phyloP scores from a whole-genome alignment of 129 eudicot species.

The Dittrichia graveolens region DNA sequence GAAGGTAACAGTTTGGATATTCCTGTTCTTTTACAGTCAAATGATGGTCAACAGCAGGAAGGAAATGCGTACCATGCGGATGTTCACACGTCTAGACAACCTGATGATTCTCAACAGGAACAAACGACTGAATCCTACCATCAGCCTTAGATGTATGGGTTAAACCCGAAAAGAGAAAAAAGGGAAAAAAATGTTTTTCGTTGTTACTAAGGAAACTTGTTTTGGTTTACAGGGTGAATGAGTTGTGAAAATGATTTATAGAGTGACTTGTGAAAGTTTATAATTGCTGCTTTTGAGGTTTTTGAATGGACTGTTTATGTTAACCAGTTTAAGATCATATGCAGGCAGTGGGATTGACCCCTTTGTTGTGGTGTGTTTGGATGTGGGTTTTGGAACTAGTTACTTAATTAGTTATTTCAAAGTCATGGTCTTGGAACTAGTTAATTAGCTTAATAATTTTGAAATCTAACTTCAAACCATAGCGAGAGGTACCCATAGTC shows the following conservation, averaged over 20 bases:
- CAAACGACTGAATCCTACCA: conserved; percentile 51
- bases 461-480: too few species aligned
- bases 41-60: conserved; percentile 39
- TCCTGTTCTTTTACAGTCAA: conserved; percentile 65
- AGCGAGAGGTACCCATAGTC: too few species aligned
- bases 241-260: conserved; percentile 30
- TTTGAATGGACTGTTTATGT: conserved; percentile 21
- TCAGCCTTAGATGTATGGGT: conserved; percentile 46
- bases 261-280: conserved; percentile 35
- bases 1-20: conserved; percentile 72
- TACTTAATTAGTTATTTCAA: too few species aligned
- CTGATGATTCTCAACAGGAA: conserved; percentile 49
- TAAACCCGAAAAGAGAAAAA: neutral
- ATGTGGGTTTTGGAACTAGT: conserved; percentile 6
- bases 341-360: neutral
- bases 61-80: conserved; percentile 40
- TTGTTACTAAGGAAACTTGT: conserved; percentile 13
- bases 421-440: conserved; percentile 4
- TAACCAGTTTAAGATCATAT: neutral
- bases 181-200: neutral
- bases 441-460: neutral
- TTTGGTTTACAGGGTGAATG: conserved; percentile 21
- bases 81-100: conserved; percentile 59
- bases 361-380: neutral
- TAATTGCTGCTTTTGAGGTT: conserved; percentile 22